phyloP scores from a whole-genome alignment of 2,329 filamentous ascomycete genomes.

The Diaporthe sp. region DNA sequence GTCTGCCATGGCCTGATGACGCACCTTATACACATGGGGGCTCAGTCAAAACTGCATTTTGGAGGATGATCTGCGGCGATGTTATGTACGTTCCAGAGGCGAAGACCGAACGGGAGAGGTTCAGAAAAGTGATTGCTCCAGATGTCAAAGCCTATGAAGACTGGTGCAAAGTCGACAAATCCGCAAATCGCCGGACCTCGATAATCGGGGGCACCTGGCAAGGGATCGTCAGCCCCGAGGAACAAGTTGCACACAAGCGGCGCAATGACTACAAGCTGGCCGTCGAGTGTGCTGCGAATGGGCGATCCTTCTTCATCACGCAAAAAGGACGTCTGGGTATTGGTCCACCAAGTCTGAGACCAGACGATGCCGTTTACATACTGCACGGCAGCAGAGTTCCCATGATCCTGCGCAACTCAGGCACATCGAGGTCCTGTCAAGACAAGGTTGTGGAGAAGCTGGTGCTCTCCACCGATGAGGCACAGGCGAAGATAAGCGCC shows the following conservation, averaged over 20 bases:
- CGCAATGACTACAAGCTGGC: slow-evolving; percentile 15
- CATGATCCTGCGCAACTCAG: neutral
- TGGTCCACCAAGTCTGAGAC: neutral
- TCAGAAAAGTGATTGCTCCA: neutral
- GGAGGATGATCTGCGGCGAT: slow-evolving; percentile 10
- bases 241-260: neutral
- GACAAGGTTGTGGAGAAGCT: neutral
- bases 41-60: neutral
- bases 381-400: slow-evolving; percentile 13
- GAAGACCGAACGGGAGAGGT: neutral
- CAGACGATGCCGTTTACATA: slow-evolving; percentile 7
- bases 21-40: neutral
- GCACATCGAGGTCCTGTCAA: neutral
- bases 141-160: neutral
- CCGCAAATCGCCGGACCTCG: neutral
- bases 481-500: neutral
- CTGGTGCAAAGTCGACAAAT: neutral
- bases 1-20: neutral
- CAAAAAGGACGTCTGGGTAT: neutral
- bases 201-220: slow-evolving; percentile 15
- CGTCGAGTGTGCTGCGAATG: neutral
- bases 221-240: neutral
- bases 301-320: slow-evolving; percentile 10
- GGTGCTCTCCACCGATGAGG: neutral
- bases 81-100: neutral